phyloP scores from a whole-genome alignment of 78 protist species.

The Chrysochromulina tobinii region DNA sequence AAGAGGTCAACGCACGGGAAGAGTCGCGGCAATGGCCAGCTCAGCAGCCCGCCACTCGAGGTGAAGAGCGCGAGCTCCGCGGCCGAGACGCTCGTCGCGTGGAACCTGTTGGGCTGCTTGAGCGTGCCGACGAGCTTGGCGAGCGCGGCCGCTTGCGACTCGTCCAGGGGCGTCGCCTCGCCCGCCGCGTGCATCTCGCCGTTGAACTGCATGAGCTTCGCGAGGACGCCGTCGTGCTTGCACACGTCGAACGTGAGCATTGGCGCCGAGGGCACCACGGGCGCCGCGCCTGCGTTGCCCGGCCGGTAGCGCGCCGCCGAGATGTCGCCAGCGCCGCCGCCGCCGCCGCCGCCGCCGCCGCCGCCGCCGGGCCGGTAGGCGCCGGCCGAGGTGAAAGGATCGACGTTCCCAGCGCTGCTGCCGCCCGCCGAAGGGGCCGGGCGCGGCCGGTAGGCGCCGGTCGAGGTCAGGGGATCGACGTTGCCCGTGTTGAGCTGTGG shows the following conservation, averaged over 20 bases:
- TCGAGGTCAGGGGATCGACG: constrained; percentile 2
- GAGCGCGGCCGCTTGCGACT: background rate
- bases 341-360: too few species aligned
- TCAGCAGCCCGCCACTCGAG: background rate
- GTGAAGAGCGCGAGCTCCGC: background rate
- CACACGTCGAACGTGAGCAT: background rate
- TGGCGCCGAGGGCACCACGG: background rate
- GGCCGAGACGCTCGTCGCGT: background rate
- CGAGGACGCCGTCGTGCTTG: constrained; percentile 1
- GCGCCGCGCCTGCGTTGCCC: background rate
- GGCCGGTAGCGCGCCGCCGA: background rate
- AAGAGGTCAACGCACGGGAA: background rate
- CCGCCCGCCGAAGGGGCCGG: background rate
- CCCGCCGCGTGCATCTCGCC: background rate
- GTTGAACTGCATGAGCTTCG: background rate
- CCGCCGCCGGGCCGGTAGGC: background rate
- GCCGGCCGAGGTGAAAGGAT: background rate
- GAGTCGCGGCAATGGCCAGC: background rate
- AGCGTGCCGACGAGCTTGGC: background rate
- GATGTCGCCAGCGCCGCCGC: background rate
- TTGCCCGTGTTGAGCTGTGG: background rate
- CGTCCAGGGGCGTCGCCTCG: background rate
- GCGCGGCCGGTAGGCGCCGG: constrained; percentile 9
- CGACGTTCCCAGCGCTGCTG: background rate
- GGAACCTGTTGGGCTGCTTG: background rate